phyloP scores from a whole-genome alignment of 2,329 filamentous ascomycete species.

The Fusarium miscanthi region DNA sequence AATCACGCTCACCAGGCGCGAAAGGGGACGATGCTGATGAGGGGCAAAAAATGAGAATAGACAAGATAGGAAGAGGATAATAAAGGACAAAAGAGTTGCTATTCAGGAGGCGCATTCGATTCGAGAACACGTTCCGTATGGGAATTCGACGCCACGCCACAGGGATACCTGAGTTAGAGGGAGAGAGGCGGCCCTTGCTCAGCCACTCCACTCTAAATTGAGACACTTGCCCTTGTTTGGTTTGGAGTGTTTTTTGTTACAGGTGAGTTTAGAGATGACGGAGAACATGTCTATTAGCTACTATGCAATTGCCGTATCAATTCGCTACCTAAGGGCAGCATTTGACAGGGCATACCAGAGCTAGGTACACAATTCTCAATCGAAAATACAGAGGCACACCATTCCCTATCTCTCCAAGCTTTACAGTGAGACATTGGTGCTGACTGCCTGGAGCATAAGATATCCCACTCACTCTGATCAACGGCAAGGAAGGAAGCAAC shows the following conservation, averaged over 20 bases:
- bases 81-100: slow-evolving; percentile 15
- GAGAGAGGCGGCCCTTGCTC: slow-evolving; percentile 16
- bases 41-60: slow-evolving; percentile 23
- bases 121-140: slow-evolving; percentile 39
- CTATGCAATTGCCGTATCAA: not conserved
- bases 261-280: not conserved
- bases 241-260: slow-evolving; percentile 1
- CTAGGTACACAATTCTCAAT: too few relatives aligned
- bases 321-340: too few relatives aligned
- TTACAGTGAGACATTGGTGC: not conserved
- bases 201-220: slow-evolving; percentile 31
- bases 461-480: not conserved
- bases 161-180: not conserved
- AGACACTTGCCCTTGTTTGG: slow-evolving; percentile 22
- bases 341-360: not conserved
- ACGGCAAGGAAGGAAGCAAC: not conserved
- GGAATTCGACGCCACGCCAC: slow-evolving; percentile 33
- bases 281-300: not conserved
- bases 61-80: slow-evolving; percentile 7
- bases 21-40: slow-evolving; percentile 28
- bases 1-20: slow-evolving; percentile 37
- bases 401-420: not conserved
- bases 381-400: too few relatives aligned
- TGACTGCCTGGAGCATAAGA: not conserved
- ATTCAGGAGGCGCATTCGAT: slow-evolving; percentile 39